Percentiles rank a stretch among this genome's conserved stretches.
These are phyloP conservation scores for Trametes cinnabarina DNA, from an alignment of 768 basidiomycete species.

Conservation along the genomic window DNA sequence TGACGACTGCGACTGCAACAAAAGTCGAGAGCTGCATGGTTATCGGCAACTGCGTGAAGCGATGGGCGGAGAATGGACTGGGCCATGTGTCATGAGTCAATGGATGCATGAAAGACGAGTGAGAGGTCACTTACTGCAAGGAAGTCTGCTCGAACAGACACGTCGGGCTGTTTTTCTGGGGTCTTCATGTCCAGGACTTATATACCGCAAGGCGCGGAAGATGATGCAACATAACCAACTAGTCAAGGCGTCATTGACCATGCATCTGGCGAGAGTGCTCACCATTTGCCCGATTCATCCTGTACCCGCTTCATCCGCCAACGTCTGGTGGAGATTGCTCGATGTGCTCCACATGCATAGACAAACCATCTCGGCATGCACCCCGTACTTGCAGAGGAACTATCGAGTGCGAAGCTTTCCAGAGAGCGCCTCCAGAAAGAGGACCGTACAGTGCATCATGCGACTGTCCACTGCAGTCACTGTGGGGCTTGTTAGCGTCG, in stretches of 20 bases:
- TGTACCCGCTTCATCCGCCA: too few species aligned
- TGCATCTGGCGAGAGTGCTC: background rate
- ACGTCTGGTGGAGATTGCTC: too few species aligned
- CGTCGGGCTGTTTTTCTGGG: background rate
- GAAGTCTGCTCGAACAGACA: background rate
- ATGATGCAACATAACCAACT: background rate
- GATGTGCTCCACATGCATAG: too few species aligned
- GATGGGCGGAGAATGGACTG: background rate
- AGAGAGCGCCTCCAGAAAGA: too few species aligned
- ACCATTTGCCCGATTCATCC: too few species aligned
- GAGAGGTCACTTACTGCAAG: background rate
- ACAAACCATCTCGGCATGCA: too few species aligned
- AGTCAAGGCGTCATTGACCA: background rate
- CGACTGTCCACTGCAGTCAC: too few species aligned
- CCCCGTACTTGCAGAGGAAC: too few species aligned
- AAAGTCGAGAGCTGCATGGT: constrained; percentile 1
- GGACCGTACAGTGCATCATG: too few species aligned
- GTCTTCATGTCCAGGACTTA: background rate
- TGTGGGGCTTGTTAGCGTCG: background rate
- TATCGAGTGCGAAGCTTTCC: too few species aligned
- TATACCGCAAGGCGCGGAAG: background rate
- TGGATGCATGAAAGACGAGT: background rate
- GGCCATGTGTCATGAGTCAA: background rate
- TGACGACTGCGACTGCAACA: background rate
- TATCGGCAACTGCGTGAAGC: background rate